Conservation (phyloP, 345 rosid genomes). For the Melastoma malabathricum region DNA sequence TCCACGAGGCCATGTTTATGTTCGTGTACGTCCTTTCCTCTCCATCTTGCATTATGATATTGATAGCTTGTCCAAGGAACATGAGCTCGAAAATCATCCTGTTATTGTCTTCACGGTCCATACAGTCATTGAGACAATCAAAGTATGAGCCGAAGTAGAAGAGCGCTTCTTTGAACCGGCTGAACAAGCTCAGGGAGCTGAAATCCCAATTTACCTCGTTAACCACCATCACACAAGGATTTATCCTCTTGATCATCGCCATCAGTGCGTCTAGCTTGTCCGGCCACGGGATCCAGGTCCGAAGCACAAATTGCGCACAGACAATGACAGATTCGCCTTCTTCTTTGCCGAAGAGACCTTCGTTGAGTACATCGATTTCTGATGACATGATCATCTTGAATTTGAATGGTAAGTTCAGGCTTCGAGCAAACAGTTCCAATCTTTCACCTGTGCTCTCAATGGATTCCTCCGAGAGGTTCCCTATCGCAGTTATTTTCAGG, state of each 20-base stretch:
- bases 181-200: slow-evolving; percentile 11
- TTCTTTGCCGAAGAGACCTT: slow-evolving; percentile 7
- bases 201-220: slow-evolving; percentile 14
- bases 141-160: slow-evolving; percentile 14
- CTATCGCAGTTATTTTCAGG: slow-evolving; percentile 16
- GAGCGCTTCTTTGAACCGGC: slow-evolving; percentile 14
- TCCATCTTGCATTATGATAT: slow-evolving; percentile 12
- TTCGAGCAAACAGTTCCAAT: slow-evolving; percentile 9
- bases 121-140: slow-evolving; percentile 17
- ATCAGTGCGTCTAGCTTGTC: slow-evolving; percentile 11
- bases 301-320: slow-evolving; percentile 3
- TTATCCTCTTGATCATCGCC: slow-evolving; percentile 10
- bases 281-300: slow-evolving; percentile 2
- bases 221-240: slow-evolving; percentile 16
- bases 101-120: slow-evolving; percentile 10
- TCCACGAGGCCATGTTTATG: slow-evolving; percentile 18
- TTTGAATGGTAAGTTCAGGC: slow-evolving; percentile 10
- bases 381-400: slow-evolving; percentile 8
- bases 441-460: slow-evolving; percentile 13
- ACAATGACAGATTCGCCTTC: slow-evolving; percentile 14
- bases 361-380: slow-evolving; percentile 9
- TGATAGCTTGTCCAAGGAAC: slow-evolving; percentile 8
- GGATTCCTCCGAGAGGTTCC: not conserved
- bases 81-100: slow-evolving; percentile 4
- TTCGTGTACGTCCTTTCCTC: slow-evolving; percentile 17